Percentiles rank a stretch among this genome's conserved stretches.
Evolutionary conservation across 2,329 filamentous ascomycete genomes (phyloP).

Genomic region (Annulohypoxylon truncatum): DNA sequence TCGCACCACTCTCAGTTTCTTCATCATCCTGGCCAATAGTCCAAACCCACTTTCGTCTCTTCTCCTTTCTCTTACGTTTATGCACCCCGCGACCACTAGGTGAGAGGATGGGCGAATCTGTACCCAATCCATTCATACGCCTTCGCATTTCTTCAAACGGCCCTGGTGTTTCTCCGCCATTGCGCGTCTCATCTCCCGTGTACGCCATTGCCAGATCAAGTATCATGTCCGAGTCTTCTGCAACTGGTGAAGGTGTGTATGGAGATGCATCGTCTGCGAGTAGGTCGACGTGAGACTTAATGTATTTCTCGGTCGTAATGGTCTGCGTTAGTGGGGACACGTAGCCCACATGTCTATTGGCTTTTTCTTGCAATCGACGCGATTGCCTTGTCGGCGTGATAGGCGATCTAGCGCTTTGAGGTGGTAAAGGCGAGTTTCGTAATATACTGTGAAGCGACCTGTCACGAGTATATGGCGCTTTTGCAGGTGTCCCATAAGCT

Average conservation of each 20-base stretch:
- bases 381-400: constrained; percentile 66
- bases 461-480: constrained; percentile 69
- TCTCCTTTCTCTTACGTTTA: constrained; percentile 68
- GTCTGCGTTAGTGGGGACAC: constrained; percentile 72
- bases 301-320: constrained; percentile 72
- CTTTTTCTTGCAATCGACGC: constrained; percentile 64
- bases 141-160: constrained; percentile 73
- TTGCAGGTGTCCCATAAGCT: constrained; percentile 42
- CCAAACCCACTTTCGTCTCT: constrained; percentile 74
- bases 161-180: constrained; percentile 71
- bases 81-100: constrained; percentile 57
- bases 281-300: constrained; percentile 72
- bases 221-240: constrained; percentile 54
- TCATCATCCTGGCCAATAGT: constrained; percentile 67
- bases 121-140: constrained; percentile 62
- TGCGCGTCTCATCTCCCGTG: constrained; percentile 65
- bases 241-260: constrained; percentile 54
- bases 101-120: constrained; percentile 57
- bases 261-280: constrained; percentile 68
- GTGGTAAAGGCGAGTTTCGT: constrained; percentile 72
- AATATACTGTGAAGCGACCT: constrained; percentile 71
- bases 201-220: constrained; percentile 65
- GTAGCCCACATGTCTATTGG: constrained; percentile 69
- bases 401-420: constrained; percentile 61
- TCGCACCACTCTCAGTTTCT: constrained; percentile 57